These are phyloP conservation scores for sweet orange (Citrus sinensis) DNA, from an alignment of 345 rosid genomes.

Conservation along the genomic window DNA sequence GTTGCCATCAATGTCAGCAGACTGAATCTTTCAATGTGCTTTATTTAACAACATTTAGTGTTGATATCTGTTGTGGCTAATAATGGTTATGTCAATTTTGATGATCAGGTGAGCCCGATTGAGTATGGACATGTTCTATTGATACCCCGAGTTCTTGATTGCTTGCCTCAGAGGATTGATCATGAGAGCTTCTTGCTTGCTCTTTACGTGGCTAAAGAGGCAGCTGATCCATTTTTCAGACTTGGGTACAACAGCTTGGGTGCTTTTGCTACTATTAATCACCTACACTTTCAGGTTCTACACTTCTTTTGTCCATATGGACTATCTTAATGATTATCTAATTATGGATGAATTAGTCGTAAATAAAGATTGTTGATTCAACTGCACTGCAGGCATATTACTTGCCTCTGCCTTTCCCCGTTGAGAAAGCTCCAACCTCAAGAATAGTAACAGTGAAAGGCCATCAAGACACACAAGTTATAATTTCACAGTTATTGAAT, in stretches of 20 bases:
- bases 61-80: no score
- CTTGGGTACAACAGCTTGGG: conserved; percentile 64
- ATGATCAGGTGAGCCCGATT: conserved; percentile 51
- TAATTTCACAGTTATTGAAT: conserved; percentile 30
- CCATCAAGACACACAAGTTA: conserved; percentile 20
- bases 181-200: conserved; percentile 49
- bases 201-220: conserved; percentile 44
- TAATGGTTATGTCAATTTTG: not conserved
- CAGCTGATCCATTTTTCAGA: conserved; percentile 45
- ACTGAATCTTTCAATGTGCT: no score
- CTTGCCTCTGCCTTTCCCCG: conserved; percentile 34
- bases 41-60: no score
- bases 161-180: conserved; percentile 58
- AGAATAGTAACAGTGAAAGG: conserved; percentile 17
- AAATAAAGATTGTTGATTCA: not conserved
- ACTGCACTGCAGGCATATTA: conserved; percentile 41
- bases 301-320: not conserved
- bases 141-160: conserved; percentile 41
- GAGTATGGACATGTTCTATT: conserved; percentile 57
- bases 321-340: no score
- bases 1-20: conserved; percentile 46
- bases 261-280: conserved; percentile 59
- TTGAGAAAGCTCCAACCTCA: conserved; percentile 39
- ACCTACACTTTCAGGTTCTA: conserved; percentile 53
- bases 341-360: not conserved